Conservation (phyloP, 345 rosid species). For the Linum lewisii region DNA sequence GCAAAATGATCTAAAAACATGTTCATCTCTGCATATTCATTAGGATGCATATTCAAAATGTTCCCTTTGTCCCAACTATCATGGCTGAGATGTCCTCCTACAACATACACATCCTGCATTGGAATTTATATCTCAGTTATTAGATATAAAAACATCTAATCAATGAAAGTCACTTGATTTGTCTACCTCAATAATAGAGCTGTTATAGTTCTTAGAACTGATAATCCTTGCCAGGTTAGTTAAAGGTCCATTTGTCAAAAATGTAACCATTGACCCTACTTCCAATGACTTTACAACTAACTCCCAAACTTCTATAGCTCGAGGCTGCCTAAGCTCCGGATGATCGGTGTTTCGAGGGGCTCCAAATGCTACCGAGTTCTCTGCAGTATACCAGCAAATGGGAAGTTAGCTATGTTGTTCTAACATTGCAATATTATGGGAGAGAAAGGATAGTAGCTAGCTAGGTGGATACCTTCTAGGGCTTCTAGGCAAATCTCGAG, state of each 20-base stretch:
- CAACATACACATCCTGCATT: constrained; percentile 3
- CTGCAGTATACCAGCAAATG: constrained; percentile 1
- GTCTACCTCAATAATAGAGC: constrained; percentile 1
- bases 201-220: neutral
- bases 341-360: constrained; percentile 1
- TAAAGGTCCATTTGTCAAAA: constrained; percentile 2
- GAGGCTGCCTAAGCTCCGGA: constrained; percentile 5
- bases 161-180: neutral
- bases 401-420: neutral
- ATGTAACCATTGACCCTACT: neutral
- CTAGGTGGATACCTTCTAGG: neutral
- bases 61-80: constrained; percentile 1
- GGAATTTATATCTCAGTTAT: neutral
- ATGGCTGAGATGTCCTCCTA: constrained; percentile 7
- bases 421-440: neutral
- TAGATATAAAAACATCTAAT: neutral
- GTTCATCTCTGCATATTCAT: constrained; percentile 4
- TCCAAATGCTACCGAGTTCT: constrained; percentile 1
- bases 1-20: constrained; percentile 1
- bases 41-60: neutral
- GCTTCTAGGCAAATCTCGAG: neutral
- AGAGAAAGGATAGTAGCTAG: neutral
- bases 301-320: constrained; percentile 11
- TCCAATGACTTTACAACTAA: constrained; percentile 1
- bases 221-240: constrained; percentile 5